Evolutionary conservation across 2,329 filamentous ascomycete species (phyloP).

Genomic region (Monosporascus sp.): DNA sequence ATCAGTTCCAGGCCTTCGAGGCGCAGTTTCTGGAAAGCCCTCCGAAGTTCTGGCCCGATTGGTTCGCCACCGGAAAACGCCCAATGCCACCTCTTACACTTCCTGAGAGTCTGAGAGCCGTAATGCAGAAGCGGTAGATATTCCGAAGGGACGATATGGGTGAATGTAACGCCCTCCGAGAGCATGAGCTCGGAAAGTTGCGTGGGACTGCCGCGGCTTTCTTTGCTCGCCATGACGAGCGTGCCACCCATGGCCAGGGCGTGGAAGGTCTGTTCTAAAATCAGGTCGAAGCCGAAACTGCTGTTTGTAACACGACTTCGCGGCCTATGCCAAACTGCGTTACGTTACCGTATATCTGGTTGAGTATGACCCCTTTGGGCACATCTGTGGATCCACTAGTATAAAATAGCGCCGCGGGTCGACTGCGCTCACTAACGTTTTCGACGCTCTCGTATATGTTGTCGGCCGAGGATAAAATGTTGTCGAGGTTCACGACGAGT

Average conservation of each 20-base stretch:
- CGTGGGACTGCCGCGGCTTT: neutral
- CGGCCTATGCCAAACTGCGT: neutral
- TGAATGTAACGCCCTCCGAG: neutral
- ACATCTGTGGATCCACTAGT: slow-evolving; percentile 13
- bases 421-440: neutral
- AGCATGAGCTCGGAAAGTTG: neutral
- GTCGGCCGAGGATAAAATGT: too few species aligned
- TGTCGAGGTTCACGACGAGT: neutral
- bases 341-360: neutral
- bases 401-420: slow-evolving; percentile 18
- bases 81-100: neutral
- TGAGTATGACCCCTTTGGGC: slow-evolving; percentile 29
- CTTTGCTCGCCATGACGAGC: neutral
- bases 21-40: slow-evolving; percentile 1
- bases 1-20: slow-evolving; percentile 10
- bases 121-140: neutral
- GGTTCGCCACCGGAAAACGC: neutral
- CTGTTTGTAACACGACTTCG: neutral
- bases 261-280: neutral
- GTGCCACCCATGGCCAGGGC: neutral
- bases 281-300: neutral
- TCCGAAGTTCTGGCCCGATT: neutral
- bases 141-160: neutral
- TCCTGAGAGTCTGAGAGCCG: neutral
- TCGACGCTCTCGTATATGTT: too few species aligned